Base-by-base conservation (phyloP, 108 stramenopile genomes). In the Nitzschia inconspicua region DNA sequence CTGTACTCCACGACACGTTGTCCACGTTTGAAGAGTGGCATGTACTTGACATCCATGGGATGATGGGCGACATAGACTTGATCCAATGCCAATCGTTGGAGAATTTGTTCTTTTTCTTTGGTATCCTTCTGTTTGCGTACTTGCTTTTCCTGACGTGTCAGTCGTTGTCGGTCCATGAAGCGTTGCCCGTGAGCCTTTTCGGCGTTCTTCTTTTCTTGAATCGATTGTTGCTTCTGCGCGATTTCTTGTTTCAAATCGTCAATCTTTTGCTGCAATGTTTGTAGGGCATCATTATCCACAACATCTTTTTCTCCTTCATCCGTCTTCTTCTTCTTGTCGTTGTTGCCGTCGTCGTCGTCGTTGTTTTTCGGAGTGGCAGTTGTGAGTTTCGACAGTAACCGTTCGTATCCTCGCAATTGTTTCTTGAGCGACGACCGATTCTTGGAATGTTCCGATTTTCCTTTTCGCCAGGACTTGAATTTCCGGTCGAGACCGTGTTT, bases 121-220 rank as follows among this genome's bases (percentile, higher is more conserved):
- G 50, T 35, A n/a, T 40, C 58, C 40, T 52, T 57, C 2, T 46
- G 50, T 43, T 82, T 78, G n/a, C 61, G 68, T 3, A 63, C 28
- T 19, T 72, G 58, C 48, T 78, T 77, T 71, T 86, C 81, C 19
- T 83, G 54, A 7, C 89, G 66, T 8, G 73, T 73, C 29, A 91
- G 44, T 40, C 83, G 79, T 66, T 94, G 93, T 13, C 85, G 81
- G 43, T 94, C 93, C 56, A 89, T 70, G 71, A 94, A 94, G 25
- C 85, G 83, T 22, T 75, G 74, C 27, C 81, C 77, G 65, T 94
- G 93, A 49, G 88, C 86, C 63, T 83, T 83, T 31, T 72, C 66
- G 41, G 76, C 74, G 47, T 85, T 73, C 50, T 85, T 76, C 51
- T 74, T 79, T 66, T 87, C 87, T 39, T 36, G 54, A 24, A 65